Evolutionary conservation across 1,284 basidiomycete genomes (phyloP), one percentile per base, ranked within the genome.

Genomic region (Peniophora sp.): DNA sequence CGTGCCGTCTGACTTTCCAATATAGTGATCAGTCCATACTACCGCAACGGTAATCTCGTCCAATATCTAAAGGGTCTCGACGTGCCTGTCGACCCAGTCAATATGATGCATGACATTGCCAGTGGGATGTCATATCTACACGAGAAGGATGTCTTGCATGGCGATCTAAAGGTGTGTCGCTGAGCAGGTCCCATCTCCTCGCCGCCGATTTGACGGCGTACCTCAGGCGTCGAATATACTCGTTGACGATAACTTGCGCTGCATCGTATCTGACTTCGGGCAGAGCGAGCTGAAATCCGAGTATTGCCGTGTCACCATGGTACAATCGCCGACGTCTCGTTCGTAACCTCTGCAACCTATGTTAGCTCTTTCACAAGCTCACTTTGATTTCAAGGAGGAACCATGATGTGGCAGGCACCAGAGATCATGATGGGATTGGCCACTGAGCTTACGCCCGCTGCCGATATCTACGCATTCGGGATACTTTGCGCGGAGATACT

Each of bases 91-190:
- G 20, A 78, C 84, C 56, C 57, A 76, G 14, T 68, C 80, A 70
- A 74, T 56, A 80, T 79, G 61, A 75, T 90, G 60, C 71, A 79
- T 58, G 83, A 89, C 65, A 77, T 89, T 55, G 81, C 85, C 23
- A 76, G 77, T 58, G 88, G 89, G 14, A 88, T 90, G 85, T 73
- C 78, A 51, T 89, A 90, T 59, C 61, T 90, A 50, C 87, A 90
- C 61, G 63, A 61, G 2, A 65, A 76, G 52, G 80, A 76, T 0
- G 75, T 89, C 3, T 59, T 86, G 53, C 88, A 90, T 61, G 87
- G 85, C 1, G 84, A 89, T 65, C 69, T 89, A 50, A 89, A 86
- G 73, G 83, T 41, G 6, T 41, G 38, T 41, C 38, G 5, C 78
- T 38, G 5, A 6, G n/a, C 16, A 8, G 38, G 8, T 41, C 5